Percentiles rank a stretch among this genome's conserved stretches.
Evolutionary conservation across 2,329 filamentous ascomycete species (phyloP).

Genomic region (Venturia carpophila): DNA sequence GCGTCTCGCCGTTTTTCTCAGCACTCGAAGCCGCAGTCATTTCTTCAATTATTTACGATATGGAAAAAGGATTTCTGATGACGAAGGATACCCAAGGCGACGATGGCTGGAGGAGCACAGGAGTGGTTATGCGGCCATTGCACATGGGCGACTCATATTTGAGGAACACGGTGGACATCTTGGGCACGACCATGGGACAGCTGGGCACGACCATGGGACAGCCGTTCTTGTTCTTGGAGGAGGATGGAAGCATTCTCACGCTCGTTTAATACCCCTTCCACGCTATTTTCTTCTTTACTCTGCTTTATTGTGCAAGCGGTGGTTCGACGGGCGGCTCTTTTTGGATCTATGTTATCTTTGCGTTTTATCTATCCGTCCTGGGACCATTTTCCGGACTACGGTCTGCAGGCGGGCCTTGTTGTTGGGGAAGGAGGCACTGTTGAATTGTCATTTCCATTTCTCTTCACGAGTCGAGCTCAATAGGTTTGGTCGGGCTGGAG

Average conservation of each 20-base stretch:
- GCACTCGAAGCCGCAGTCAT: not conserved
- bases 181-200: not conserved
- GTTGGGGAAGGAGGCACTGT: not conserved
- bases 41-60: not conserved
- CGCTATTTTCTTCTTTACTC: not conserved
- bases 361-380: not conserved
- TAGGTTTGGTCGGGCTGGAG: not conserved
- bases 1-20: not conserved
- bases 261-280: constrained; percentile 11
- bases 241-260: constrained; percentile 5
- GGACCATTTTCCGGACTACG: not conserved
- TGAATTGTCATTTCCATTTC: not conserved
- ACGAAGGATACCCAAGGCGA: constrained; percentile 7
- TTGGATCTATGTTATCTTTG: not conserved
- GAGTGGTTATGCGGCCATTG: not conserved
- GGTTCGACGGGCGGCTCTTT: not conserved
- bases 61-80: constrained; percentile 1
- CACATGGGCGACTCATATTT: not conserved
- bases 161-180: not conserved
- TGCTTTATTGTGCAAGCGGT: not conserved
- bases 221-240: not conserved
- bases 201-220: not conserved
- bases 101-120: not conserved
- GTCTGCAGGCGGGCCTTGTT: not conserved
- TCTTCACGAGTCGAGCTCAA: not conserved